Evolutionary conservation across 2,329 filamentous ascomycete species (phyloP), one percentile per base, ranked within the genome.

Genomic region (Exserohilum rostratum): DNA sequence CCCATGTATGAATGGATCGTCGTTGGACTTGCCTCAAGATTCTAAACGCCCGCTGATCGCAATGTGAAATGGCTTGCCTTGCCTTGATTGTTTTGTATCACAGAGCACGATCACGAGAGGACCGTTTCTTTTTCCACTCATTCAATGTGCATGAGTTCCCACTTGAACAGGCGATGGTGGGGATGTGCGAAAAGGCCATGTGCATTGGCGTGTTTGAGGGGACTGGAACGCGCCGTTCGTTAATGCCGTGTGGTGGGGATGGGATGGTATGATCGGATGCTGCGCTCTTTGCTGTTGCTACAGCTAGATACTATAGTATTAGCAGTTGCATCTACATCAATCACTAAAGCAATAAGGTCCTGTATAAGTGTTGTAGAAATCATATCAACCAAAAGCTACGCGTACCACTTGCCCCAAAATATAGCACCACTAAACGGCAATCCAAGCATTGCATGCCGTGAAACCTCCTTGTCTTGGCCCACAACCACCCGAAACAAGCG

Each of bases 401-500:
- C 44, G 35, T 31, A 5, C 34, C 7, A n/a, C 11, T 25, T n/a
- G 7, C 17, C 6, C 20, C 6, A 30, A 6, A n/a, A 18, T 13
- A 33, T 13, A 22, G n/a, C 15, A 35, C 40, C 2, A 55, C 46
- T 55, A 43, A 51, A 57, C 45, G 40, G 22, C 22, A 43, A 30
- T 30, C 22, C 25, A 43, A 40, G 27, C 40, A 35, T 40, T n/a
- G 40, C 46, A 38, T 22, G 45, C 38, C 43, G 42, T 50, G 54
- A 62, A 55, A 60, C 50, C 34, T 42, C 29, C 29, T 39, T 11
- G 25, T 30, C 50, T 44, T 45, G 52, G 48, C 52, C n/a, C n/a
- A 37, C 18, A 11, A 42, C 37, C 49, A 46, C 38, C 29, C 33
- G 20, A 50, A 55, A 52, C 33, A 33, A 29, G 53, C 15, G 31